Evolutionary conservation across 73 alveolate species (phyloP).

Genomic region (Tetrahymena malaccensis): DNA sequence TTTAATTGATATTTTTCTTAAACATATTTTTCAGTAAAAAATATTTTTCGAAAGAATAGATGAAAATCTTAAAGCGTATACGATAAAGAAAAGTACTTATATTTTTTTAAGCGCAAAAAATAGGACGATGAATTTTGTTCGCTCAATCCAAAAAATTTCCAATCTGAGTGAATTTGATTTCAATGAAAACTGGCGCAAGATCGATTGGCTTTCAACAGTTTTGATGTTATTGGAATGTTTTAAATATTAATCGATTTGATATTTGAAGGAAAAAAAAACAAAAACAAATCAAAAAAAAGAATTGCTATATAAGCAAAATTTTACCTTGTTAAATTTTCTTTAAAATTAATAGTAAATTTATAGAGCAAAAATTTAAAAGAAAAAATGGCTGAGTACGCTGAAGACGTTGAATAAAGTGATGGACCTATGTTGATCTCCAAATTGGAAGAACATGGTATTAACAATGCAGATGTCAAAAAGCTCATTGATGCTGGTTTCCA

Average conservation of each 20-base stretch:
- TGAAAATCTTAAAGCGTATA: background rate
- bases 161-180: background rate
- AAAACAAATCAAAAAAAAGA: background rate
- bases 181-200: background rate
- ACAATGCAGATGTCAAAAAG: slow-evolving; percentile 77
- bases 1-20: no score
- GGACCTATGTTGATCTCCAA: slow-evolving; percentile 29
- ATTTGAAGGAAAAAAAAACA: background rate
- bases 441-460: slow-evolving; percentile 82
- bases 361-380: background rate
- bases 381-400: background rate
- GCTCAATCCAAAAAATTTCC: background rate
- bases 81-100: background rate
- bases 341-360: background rate
- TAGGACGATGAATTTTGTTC: background rate
- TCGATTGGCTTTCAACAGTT: background rate
- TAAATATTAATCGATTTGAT: background rate
- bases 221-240: background rate
- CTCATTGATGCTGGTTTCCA: slow-evolving; percentile 88
- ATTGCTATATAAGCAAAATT: background rate
- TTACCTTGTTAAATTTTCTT: background rate
- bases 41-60: no score
- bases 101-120: background rate
- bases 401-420: background rate
- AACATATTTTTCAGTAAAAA: no score